Conservation (phyloP, 2,329 filamentous ascomycete genomes). For the Bisporella sp. region DNA sequence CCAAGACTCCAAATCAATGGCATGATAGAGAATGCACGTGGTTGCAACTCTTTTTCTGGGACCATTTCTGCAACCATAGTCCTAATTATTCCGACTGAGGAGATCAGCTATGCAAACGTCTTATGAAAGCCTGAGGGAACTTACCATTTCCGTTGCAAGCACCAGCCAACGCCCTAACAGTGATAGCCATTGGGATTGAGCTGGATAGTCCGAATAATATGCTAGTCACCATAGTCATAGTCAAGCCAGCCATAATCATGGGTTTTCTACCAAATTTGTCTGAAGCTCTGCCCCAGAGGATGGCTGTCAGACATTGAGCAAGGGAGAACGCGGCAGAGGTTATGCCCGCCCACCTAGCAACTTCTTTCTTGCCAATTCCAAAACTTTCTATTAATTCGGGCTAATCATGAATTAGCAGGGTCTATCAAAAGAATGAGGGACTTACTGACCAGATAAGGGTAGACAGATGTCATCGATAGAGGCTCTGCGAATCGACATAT, state of each 20-base stretch:
- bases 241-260: constrained; percentile 65
- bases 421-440: no score
- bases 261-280: constrained; percentile 79
- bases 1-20: constrained; percentile 85
- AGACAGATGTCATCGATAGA: constrained; percentile 51
- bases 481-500: constrained; percentile 76
- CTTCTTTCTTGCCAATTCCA: constrained; percentile 60
- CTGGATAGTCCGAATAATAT: constrained; percentile 79
- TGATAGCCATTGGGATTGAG: constrained; percentile 72
- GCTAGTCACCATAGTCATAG: constrained; percentile 75
- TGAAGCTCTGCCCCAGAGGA: constrained; percentile 69
- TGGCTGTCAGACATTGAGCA: constrained; percentile 63
- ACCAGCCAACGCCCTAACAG: constrained; percentile 71
- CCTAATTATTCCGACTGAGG: constrained; percentile 73
- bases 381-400: constrained; percentile 83
- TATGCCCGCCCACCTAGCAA: constrained; percentile 76
- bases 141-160: constrained; percentile 77
- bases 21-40: constrained; percentile 87
- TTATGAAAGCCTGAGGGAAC: not conserved
- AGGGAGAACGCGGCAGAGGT: constrained; percentile 68
- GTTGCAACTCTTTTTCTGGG: constrained; percentile 77
- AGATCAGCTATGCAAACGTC: constrained; percentile 12
- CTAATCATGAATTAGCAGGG: constrained; percentile 26
- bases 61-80: constrained; percentile 94
- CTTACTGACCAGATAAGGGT: constrained; percentile 34